phyloP scores from a whole-genome alignment of 805 yeast species.

The Komagataella pseudopastoris region DNA sequence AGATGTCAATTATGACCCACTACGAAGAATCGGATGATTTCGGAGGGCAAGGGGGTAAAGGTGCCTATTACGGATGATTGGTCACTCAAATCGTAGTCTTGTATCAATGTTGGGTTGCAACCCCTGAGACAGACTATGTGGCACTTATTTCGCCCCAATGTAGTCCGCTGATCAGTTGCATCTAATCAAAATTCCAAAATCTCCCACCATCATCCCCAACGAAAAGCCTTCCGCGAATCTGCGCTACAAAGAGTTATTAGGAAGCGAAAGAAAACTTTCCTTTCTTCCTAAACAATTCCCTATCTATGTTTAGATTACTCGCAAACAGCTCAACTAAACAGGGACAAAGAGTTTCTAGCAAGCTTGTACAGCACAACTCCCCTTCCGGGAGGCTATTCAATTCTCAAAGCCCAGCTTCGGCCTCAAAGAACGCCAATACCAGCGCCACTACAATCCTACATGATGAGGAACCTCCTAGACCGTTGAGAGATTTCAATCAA shows the following conservation, averaged over 20 bases:
- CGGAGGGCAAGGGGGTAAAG: background rate
- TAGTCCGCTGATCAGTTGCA: background rate
- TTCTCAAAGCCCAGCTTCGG: slow-evolving; percentile 9
- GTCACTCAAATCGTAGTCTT: background rate
- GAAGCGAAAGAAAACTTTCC: background rate
- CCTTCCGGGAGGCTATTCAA: slow-evolving; percentile 12
- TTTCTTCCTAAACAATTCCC: background rate
- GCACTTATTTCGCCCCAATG: background rate
- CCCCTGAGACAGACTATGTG: background rate
- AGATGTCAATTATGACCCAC: background rate
- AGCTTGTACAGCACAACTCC: slow-evolving; percentile 16
- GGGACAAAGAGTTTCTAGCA: slow-evolving; percentile 18
- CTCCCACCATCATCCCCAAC: background rate
- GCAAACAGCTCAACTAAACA: slow-evolving; percentile 17
- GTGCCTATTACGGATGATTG: background rate
- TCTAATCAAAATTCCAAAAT: background rate
- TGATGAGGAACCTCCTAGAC: background rate
- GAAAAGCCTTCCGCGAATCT: background rate
- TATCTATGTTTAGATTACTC: slow-evolving; percentile 15
- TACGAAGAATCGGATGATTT: background rate
- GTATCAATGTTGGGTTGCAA: background rate
- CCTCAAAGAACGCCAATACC: slow-evolving; percentile 4
- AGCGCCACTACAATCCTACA: background rate
- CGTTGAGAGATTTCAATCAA: slow-evolving; percentile 5
- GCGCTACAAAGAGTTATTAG: background rate